Evolutionary conservation across 2,329 filamentous ascomycete genomes (phyloP), one percentile per base, ranked within the genome.

Genomic region (Penicillium sp.): DNA sequence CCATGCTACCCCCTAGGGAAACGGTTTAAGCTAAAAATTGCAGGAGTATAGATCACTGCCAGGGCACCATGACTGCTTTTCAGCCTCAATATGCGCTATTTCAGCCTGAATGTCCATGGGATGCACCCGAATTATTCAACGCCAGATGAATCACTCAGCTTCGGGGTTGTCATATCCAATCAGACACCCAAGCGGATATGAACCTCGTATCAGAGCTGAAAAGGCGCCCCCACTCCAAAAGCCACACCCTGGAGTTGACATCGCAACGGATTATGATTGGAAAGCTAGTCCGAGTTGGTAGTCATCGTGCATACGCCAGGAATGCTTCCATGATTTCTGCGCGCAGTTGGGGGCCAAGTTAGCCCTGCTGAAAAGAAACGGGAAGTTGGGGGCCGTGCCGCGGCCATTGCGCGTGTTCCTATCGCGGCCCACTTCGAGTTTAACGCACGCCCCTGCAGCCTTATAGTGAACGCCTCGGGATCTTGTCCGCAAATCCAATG

Each of bases 391-490:
- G 58, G 60, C 56, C 56, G 29, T 45, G 41, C n/a, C 39, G 52
- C 26, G 38, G 48, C 36, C 28, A 34, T 34, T 42, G 28, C 29
- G 45, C 39, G 36, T 42, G 39, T 51, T 60, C 34, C 56, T 63
- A 62, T 52, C 53, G 23, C 5, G 33, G 44, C 13, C 18, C 26
- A 36, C 28, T 10, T 39, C 52, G 43, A 59, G 49, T 52, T 42
- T 55, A 57, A 57, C 47, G 59, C 56, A 61, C 51, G 58, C 45
- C 50, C 52, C 50, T 63, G 59, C 61, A 63, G 61, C 61, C 59
- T 63, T 63, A 61, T 42, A 43, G 52, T 21, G 45, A 52, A 50
- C 42, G 39, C 21, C 46, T 44, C 33, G 28, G 24, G 24, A 33
- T 39, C 21, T 26, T 33, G 34, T 43, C 42, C 46, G 45, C 42